Evolutionary conservation across 208 protist genomes (phyloP).

Genomic region (Trichomonas vaginalis): DNA sequence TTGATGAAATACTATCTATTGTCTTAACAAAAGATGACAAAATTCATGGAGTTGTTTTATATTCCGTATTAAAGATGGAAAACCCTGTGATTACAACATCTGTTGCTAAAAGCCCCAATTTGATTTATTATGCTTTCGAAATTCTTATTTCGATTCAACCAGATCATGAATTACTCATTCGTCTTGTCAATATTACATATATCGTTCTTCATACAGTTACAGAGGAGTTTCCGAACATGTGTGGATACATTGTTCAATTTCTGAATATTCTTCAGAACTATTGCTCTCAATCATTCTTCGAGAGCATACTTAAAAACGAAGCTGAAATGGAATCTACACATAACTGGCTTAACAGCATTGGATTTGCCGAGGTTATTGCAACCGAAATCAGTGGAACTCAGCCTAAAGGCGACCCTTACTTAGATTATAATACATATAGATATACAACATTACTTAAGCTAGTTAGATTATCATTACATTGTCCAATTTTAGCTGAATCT

Average conservation of each 20-base stretch:
- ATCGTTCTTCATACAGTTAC: neutral
- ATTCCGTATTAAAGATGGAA: neutral
- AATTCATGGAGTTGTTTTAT: neutral
- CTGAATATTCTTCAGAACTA: neutral
- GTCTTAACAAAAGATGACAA: neutral
- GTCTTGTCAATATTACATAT: neutral
- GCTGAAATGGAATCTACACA: neutral
- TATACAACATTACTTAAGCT: neutral
- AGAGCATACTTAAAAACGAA: neutral
- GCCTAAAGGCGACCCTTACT: neutral
- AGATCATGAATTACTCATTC: neutral
- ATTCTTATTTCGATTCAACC: neutral
- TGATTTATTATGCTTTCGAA: neutral
- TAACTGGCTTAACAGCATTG: neutral
- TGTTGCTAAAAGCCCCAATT: neutral
- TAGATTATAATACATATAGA: neutral
- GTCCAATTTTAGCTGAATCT: neutral
- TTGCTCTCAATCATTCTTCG: neutral
- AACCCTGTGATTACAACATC: neutral
- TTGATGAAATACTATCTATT: neutral
- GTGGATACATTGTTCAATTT: neutral
- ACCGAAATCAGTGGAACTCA: neutral
- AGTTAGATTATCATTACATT: neutral
- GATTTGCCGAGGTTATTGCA: neutral
- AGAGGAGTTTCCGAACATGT: neutral